Evolutionary conservation across 495 filamentous ascomycete species (phyloP).

Genomic region (Xylaria telfairii): DNA sequence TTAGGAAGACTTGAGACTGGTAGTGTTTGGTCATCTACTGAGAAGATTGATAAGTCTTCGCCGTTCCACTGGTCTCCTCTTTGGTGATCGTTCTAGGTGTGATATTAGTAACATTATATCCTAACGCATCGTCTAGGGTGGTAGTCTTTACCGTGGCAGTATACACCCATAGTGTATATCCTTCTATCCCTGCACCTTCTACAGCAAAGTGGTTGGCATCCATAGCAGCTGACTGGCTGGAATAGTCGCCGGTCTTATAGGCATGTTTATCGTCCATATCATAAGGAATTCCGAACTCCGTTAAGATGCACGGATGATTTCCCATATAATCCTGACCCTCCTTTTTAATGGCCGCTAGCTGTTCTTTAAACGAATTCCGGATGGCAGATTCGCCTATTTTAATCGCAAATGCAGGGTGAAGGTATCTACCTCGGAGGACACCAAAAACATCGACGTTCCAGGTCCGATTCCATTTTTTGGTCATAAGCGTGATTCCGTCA

Average conservation of each 20-base stretch:
- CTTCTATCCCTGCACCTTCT: slow-evolving; percentile 79
- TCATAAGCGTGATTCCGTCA: slow-evolving; percentile 94
- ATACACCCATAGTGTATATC: slow-evolving; percentile 91
- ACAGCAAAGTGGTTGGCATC: slow-evolving; percentile 96
- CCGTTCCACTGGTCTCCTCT: slow-evolving; percentile 98
- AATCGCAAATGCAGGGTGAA: slow-evolving; percentile 85
- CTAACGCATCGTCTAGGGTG: neutral
- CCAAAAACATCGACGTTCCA: slow-evolving; percentile 98
- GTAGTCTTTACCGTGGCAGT: slow-evolving; percentile 62
- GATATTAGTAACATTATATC: slow-evolving; percentile 17
- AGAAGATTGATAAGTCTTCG: slow-evolving; percentile 92
- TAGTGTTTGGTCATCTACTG: slow-evolving; percentile 76
- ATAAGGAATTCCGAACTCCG: slow-evolving; percentile 96
- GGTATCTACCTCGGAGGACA: slow-evolving; percentile 85
- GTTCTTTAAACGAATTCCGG: slow-evolving; percentile 89
- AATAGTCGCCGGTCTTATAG: slow-evolving; percentile 95
- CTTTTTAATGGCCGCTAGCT: slow-evolving; percentile 83
- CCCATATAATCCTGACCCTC: slow-evolving; percentile 94
- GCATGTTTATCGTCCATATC: slow-evolving; percentile 98
- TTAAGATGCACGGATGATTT: slow-evolving; percentile 86
- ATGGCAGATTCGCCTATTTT: slow-evolving; percentile 95
- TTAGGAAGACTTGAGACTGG: slow-evolving; percentile 56
- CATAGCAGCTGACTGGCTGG: slow-evolving; percentile 91
- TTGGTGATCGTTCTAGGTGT: slow-evolving; percentile 75
- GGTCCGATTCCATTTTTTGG: slow-evolving; percentile 95